A percentile compares a stretch with the other conserved stretches of the same genome.
Evolutionary conservation across 805 yeast species (phyloP).

Genomic region (Candida loeiensis): DNA sequence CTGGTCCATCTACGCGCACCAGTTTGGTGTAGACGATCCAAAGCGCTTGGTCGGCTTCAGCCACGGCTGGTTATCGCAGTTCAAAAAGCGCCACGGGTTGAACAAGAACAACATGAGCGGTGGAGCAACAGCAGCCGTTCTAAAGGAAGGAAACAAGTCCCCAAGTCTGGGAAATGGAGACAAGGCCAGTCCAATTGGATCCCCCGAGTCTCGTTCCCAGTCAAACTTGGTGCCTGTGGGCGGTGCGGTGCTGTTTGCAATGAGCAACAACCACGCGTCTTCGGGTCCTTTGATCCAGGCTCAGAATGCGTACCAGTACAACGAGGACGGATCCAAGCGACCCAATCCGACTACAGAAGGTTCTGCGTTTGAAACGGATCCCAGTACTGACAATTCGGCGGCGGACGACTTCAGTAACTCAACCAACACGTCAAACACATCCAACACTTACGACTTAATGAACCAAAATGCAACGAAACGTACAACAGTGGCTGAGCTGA

Average conservation of each 20-base stretch:
- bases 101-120: constrained; percentile 31
- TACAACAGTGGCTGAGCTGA: constrained; percentile 3
- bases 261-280: not conserved
- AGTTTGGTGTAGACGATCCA: constrained; percentile 58
- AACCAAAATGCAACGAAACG: constrained; percentile 5
- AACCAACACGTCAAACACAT: constrained; percentile 8
- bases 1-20: constrained; percentile 54
- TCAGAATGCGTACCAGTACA: not conserved
- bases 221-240: too few species aligned
- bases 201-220: not conserved
- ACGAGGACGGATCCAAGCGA: not conserved
- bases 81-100: constrained; percentile 56
- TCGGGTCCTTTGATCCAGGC: not conserved
- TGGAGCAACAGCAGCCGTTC: not conserved
- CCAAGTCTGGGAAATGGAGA: not conserved
- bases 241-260: too few species aligned
- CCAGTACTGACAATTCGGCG: constrained; percentile 8
- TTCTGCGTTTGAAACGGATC: constrained; percentile 6
- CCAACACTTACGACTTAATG: constrained; percentile 10
- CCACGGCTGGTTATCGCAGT: constrained; percentile 63
- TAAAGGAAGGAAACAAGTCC: not conserved
- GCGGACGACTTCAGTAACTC: constrained; percentile 9
- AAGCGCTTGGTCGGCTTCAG: constrained; percentile 52
- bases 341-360: not conserved
- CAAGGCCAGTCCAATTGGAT: not conserved